Conservation (phyloP, 257 asterid genomes). For the Linaria vulgaris region DNA sequence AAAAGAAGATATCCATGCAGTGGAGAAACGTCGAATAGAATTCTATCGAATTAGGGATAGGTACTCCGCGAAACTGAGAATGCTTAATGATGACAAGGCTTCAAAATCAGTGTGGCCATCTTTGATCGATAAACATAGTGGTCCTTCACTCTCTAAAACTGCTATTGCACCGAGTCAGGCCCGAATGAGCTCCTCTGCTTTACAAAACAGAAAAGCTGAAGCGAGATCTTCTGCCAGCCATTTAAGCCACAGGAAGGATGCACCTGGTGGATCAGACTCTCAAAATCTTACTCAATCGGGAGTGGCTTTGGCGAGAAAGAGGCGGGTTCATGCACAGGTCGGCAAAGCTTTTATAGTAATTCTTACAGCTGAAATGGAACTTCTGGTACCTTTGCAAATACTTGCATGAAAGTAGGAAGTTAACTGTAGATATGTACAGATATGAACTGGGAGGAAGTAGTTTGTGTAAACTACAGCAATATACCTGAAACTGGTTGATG, state of each 20-base stretch:
- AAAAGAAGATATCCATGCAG: constrained; percentile 80
- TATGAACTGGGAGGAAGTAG: no score
- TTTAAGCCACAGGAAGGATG: constrained; percentile 46
- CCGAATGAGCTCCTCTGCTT: constrained; percentile 40
- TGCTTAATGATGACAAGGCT: constrained; percentile 49
- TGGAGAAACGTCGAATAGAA: constrained; percentile 75
- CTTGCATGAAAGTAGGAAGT: no score
- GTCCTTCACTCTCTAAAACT: constrained; percentile 34
- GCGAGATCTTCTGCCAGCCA: constrained; percentile 54
- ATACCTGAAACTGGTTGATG: no score
- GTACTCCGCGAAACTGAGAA: constrained; percentile 53
- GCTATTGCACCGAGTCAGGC: constrained; percentile 43
- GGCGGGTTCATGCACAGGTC: constrained; percentile 83
- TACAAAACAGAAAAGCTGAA: constrained; percentile 49
- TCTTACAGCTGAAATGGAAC: constrained; percentile 16
- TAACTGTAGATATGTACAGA: no score
- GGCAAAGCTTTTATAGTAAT: constrained; percentile 15
- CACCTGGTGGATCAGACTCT: constrained; percentile 52
- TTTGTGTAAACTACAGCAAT: no score
- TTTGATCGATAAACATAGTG: constrained; percentile 44
- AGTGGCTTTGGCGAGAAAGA: constrained; percentile 60
- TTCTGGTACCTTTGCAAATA: background rate
- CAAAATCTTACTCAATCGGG: constrained; percentile 63
- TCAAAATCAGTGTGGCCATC: constrained; percentile 50
- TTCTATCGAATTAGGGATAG: constrained; percentile 64